Evolutionary conservation across 306 rosid species (phyloP), one percentile per base, ranked within the genome.

Genomic region (Phaseolus lunatus): DNA sequence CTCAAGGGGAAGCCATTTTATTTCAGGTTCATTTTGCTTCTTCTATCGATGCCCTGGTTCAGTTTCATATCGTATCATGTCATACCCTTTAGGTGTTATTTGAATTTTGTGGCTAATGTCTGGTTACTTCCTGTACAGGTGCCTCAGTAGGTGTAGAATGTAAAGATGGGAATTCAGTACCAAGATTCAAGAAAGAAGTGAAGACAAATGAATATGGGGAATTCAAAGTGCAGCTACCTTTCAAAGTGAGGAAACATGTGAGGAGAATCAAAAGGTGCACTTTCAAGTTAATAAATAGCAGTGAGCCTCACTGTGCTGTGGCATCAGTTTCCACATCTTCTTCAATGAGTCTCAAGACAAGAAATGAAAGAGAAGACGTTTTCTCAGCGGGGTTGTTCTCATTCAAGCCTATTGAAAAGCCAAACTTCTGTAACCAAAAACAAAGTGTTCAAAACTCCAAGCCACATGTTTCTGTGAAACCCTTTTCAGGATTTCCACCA

Each of bases 381-480:
- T 95, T 90, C 82, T 89, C 96, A 26, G 97, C 98, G 35, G 99
- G 99, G 16, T 58, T 87, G 54, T 88, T 96, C 84, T 87, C 97
- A 67, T 96, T 96, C 88, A 89, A 88, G 80, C 97, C 98, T 2
- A 58, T 56, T 5, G 80, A 86, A 13, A 89, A 77, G 48, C 96
- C 99, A 41, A 75, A 72, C 19, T 72, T 88, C 0, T 92, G 99
- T 71, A 79, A 77, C 78, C 84, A 92, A 63, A 89, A 89, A 58
- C 84, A 80, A 20, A 62, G 82, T 64, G 24, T 75, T 72, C 81
- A 48, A 35, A 78, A 83, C 49, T 69, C 83, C 72, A 74, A 58
- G 0, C 4, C 37, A 12, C 37, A 58, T 10, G 27, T 0, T 3
- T 9, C 9, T 53, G 33, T 3, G 33, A 56, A 57, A 43, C 48